Base-by-base conservation (phyloP, 1,284 basidiomycete species). In the Tilletia walkeri region DNA sequence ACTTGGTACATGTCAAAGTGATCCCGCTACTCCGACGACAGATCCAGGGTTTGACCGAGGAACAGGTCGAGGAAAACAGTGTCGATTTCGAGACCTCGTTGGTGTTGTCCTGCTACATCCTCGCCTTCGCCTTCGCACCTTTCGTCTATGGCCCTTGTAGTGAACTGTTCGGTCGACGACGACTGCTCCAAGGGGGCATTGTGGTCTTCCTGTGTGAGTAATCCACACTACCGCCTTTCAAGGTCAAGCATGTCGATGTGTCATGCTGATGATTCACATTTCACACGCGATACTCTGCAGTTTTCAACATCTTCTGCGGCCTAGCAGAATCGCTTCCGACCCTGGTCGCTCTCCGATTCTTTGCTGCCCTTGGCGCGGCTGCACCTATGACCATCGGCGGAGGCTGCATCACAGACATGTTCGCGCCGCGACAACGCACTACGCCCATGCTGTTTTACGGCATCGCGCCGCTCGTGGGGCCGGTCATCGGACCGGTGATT, bases 321-420 rank as follows among this genome's bases (percentile, higher is more conserved):
- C 12, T n/a, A 12, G 47, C n/a, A n/a, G 47, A 10, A n/a, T 12
- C 10, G 47, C 47, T 48, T 48, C 12, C 12, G 47, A 12, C 47
- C 12, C 47, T 48, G 12, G 47, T 48, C 16, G 77, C 70, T 24
- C 70, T 78, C 34, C 73, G 76, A n/a, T 78, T 77, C 63, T 67
- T 78, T 47, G 73, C 79, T 20, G 83, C 82, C 2, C 54, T 83
- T 4, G 83, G 83, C n/a, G 81, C 80, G 4, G 70, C 73, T n/a
- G 82, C 83, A 1, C 79, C 81, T 1, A 53, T 84, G 1, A 72
- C 75, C 2, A 75, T 79, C 48, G 79, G 79, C 18, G 90, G 90
- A 56, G 91, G 89, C 1, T 87, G 89, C 1, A 84, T 93, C 0
- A 87, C 88, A 1, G 92, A 93, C 81, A 86, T 90, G 63, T 93